Conservation (phyloP, 768 basidiomycete species). For the Xerocomellus amylosporus region DNA sequence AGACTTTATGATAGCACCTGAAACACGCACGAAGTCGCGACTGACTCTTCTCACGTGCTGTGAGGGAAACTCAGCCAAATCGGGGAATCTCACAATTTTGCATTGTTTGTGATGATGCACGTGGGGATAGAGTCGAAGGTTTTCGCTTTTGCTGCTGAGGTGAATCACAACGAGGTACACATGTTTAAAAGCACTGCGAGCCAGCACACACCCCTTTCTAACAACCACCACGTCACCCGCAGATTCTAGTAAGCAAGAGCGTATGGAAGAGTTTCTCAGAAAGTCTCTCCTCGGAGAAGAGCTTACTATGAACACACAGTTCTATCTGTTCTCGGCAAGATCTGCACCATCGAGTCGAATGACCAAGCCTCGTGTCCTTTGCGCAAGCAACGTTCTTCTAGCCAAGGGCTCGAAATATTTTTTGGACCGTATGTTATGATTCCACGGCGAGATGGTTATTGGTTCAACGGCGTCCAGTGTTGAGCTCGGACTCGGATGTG, state of each 20-base stretch:
- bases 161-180: too few species aligned
- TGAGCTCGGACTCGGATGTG: conserved; percentile 9
- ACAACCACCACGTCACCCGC: background rate
- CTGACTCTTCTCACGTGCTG: too few species aligned
- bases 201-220: too few species aligned
- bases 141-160: too few species aligned
- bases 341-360: conserved; percentile 6
- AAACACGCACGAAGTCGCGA: too few species aligned
- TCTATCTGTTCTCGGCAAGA: conserved; percentile 28
- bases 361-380: conserved; percentile 23
- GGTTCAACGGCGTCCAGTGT: conserved; percentile 1
- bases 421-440: conserved; percentile 15
- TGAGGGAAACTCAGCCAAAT: too few species aligned
- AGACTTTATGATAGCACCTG: too few species aligned
- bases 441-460: background rate
- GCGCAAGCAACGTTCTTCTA: conserved; percentile 29
- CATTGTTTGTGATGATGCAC: too few species aligned
- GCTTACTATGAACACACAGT: conserved; percentile 29
- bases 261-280: conserved; percentile 21
- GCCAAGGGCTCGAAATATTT: conserved; percentile 28
- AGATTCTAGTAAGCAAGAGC: conserved; percentile 9
- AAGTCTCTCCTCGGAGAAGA: conserved; percentile 28
- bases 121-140: too few species aligned
- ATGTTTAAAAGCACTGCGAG: too few species aligned
- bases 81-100: too few species aligned